These are phyloP conservation scores for Testicularia cyperi DNA, from an alignment of 1,284 basidiomycete species.

Conservation along the genomic window DNA sequence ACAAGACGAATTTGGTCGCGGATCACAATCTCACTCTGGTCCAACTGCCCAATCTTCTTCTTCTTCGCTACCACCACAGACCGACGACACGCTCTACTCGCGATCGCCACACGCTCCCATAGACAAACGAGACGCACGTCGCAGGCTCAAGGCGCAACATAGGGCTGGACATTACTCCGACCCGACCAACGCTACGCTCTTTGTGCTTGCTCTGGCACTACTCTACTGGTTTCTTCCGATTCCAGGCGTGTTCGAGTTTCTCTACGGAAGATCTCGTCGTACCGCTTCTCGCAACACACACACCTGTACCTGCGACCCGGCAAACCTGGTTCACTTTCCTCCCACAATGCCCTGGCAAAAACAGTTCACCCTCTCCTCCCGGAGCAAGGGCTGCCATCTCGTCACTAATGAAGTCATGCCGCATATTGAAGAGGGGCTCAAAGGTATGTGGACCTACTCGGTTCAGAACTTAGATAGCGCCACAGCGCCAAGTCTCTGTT, in stretches of 20 bases:
- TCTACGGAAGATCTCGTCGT: too few relatives aligned
- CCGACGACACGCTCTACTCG: slow-evolving; percentile 19
- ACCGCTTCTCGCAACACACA: slow-evolving; percentile 1
- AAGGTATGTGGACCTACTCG: too few relatives aligned
- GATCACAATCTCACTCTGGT: too few relatives aligned
- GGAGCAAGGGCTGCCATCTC: slow-evolving; percentile 71
- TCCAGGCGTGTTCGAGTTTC: slow-evolving; percentile 24
- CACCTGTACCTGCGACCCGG: not conserved
- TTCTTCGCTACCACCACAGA: slow-evolving; percentile 3
- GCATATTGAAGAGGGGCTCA: slow-evolving; percentile 74
- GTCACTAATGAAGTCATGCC: slow-evolving; percentile 75
- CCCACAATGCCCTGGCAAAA: slow-evolving; percentile 84
- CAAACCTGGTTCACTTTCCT: not conserved
- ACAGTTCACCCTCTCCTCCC: slow-evolving; percentile 68
- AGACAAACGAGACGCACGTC: slow-evolving; percentile 29
- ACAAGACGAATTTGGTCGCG: not conserved
- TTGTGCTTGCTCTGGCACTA: slow-evolving; percentile 18
- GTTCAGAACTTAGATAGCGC: too few relatives aligned
- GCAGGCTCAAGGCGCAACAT: slow-evolving; percentile 23
- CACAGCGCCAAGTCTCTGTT: too few relatives aligned
- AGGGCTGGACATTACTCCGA: slow-evolving; percentile 30
- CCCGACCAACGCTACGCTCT: slow-evolving; percentile 23
- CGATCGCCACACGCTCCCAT: slow-evolving; percentile 26
- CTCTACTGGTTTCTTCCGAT: slow-evolving; percentile 37
- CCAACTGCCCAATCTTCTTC: slow-evolving; percentile 7